Base-by-base conservation (phyloP, 1,284 basidiomycete genomes). In the Rhizoctonia solani region DNA sequence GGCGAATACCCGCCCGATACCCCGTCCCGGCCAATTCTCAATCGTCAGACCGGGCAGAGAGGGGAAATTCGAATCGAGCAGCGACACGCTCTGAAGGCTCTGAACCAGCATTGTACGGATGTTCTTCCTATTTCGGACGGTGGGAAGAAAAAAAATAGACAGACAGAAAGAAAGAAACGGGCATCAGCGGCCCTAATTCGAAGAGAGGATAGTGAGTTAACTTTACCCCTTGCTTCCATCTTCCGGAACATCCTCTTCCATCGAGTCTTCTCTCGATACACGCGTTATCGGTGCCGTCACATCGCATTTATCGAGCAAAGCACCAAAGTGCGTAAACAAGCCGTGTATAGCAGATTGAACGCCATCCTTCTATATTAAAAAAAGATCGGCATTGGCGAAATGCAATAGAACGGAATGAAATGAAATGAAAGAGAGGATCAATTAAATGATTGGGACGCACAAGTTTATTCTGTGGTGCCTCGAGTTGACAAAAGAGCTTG, bases 261-360 rank as follows among this genome's bases (percentile, higher is more conserved):
- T 67, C 66, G 44, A 4, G 19, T 56, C 52, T 32, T 67, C 66
- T 23, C 66, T 32, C 9, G 23, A n/a, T n/a, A n/a, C 21, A 39
- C 32, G 41, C 54, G 54, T 39, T 41, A 67, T 23, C 44, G 54
- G 29, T 42, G 59, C 37, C 19, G 50, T 55, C 8, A 41, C 41
- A 46, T 69, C 69, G 37, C 69, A 69, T 37, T 53, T 55, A 34
- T 69, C 69, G 21, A 69, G 52, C n/a, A 69, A 32, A n/a, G 58
- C 23, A 21, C 50, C 27, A 34, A 65, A 30, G 34, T 49, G 41
- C 2, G 55, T 52, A 46, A 68, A 69, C 14, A 69, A 27, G 11
- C 49, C 50, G 9, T 42, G 27, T 19, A 69, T 47, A 4, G 69
- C 55, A 27, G 46, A 47, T 42, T 69, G 66, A 44, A 68, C 37